Evolutionary conservation across 164 flowering plant genomes (phyloP), one percentile per base, ranked within the genome.

Genomic region (Aristolochia californica): DNA sequence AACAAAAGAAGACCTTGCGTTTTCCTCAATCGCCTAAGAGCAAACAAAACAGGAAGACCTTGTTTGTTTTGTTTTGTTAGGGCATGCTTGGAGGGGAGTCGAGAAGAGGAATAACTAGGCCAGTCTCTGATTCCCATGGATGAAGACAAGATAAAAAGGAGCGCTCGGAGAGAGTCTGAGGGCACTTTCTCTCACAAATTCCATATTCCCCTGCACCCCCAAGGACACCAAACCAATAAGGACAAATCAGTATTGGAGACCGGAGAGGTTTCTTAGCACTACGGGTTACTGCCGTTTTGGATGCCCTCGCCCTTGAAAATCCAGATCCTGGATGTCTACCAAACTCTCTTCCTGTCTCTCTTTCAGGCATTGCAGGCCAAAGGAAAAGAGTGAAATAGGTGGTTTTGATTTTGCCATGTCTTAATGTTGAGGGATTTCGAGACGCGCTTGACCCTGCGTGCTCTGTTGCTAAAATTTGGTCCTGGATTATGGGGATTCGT

Each of bases 21-120:
- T 74, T 54, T 72, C 72, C 74, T 61, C 72, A 38, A 15, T 26
- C 65, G 45, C 65, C 66, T 70, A 65, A 66, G 62, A 73, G 53
- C 60, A 63, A 68, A 74, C 79, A 61, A 77, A 75, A 61, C 18
- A 53, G 62, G 56, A 55, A 47, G n/a, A n/a, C n/a, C n/a, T 57
- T 52, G 60, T 57, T 68, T 68, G 72, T 70, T 75, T 77, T 75
- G 77, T 73, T 79, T 78, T 80, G 78, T 71, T 72, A 55, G 62
- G 75, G 67, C 80, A 74, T 77, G 78, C 60, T 77, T 78, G 83
- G 79, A 69, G 40, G 64, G 27, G 57, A 45, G 48, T 56, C 45
- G 61, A 50, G 58, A 59, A 61, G 60, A 56, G 57, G 82, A 74
- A 80, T 80, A 71, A 71, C 63, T 47, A 64, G 76, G 79, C 80